These are phyloP conservation scores for Globisporangium acanthophoron DNA, from an alignment of 352 stramenopile species.

Conservation along the genomic window DNA sequence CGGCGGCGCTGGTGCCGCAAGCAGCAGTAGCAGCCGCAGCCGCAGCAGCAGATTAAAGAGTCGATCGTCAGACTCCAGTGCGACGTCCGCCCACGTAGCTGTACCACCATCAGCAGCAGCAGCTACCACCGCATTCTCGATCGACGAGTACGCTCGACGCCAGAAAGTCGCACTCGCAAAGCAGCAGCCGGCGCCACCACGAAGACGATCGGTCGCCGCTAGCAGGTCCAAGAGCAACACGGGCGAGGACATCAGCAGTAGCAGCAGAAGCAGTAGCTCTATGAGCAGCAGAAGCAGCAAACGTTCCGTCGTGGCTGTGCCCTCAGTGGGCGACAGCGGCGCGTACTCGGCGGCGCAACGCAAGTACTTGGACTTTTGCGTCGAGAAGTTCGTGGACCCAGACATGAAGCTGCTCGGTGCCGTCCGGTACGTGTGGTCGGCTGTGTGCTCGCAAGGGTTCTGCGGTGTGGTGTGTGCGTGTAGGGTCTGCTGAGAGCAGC, in stretches of 20 bases:
- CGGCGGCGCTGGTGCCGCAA: too few relatives aligned
- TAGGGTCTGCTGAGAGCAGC: neutral
- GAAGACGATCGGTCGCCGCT: neutral
- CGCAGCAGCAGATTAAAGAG: too few relatives aligned
- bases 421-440: constrained; percentile 13
- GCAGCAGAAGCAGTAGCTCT: neutral
- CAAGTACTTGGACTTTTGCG: constrained; percentile 49
- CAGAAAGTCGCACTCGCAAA: constrained; percentile 34
- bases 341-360: constrained; percentile 37
- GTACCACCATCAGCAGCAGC: neutral
- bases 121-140: constrained; percentile 28
- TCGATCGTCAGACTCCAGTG: too few relatives aligned
- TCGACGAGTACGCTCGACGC: constrained; percentile 55
- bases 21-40: too few relatives aligned
- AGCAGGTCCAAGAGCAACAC: neutral
- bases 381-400: constrained; percentile 45
- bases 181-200: constrained; percentile 14
- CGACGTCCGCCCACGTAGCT: too few relatives aligned
- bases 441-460: neutral
- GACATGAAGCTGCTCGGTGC: constrained; percentile 38
- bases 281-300: neutral
- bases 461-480: neutral
- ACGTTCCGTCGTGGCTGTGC: neutral
- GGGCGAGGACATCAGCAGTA: neutral
- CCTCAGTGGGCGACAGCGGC: neutral